phyloP scores from a whole-genome alignment of 768 basidiomycete genomes.

The Steccherinum ochraceum region DNA sequence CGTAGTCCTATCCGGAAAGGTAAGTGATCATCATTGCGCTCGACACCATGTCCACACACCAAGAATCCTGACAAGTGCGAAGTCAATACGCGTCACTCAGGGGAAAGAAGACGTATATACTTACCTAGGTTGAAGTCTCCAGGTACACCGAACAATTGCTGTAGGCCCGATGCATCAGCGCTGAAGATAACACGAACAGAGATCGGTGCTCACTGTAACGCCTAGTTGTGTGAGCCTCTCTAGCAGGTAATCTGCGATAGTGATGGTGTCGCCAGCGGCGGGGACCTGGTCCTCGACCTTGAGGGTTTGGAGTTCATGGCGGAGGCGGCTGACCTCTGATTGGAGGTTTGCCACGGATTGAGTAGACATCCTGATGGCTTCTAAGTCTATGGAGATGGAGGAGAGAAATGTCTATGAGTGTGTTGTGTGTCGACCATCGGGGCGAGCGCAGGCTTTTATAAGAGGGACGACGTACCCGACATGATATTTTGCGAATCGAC shows the following conservation, averaged over 20 bases:
- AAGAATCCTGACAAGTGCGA: conserved; percentile 31
- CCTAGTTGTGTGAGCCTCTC: conserved; percentile 57
- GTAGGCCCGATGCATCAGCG: conserved; percentile 6
- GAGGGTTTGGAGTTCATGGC: conserved; percentile 38
- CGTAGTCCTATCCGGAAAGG: conserved; percentile 50
- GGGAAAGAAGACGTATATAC: conserved; percentile 5
- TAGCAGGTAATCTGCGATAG: conserved; percentile 55
- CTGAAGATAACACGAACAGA: not conserved
- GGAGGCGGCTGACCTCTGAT: conserved; percentile 40
- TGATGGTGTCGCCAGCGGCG: conserved; percentile 32
- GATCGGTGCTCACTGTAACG: conserved; percentile 40
- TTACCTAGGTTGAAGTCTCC: conserved; percentile 79
- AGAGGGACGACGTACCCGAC: not conserved
- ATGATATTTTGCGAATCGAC: not conserved
- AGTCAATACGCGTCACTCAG: not conserved
- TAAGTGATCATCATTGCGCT: not conserved
- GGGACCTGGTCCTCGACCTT: conserved; percentile 28
- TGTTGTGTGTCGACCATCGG: not conserved
- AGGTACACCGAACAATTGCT: conserved; percentile 82
- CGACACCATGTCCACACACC: conserved; percentile 22
- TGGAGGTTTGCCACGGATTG: conserved; percentile 28
- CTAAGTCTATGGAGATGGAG: not conserved
- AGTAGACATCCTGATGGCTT: not conserved
- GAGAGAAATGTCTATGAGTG: not conserved
- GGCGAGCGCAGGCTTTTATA: not conserved